Percentiles rank a stretch among this genome's conserved stretches.
phyloP scores from a whole-genome alignment of 179 eudicot species.

The Dionaea muscipula region DNA sequence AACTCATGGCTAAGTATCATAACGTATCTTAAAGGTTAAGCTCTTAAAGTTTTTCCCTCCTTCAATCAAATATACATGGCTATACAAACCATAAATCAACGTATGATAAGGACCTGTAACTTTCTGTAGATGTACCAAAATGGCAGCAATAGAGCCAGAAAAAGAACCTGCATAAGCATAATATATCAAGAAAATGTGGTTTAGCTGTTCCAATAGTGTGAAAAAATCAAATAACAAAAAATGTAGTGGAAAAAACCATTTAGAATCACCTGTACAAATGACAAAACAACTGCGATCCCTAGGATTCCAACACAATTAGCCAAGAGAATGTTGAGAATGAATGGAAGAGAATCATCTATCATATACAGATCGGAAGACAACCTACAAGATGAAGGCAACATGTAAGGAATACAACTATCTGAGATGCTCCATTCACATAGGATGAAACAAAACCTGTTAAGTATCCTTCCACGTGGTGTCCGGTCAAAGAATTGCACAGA shows the following conservation, averaged over 20 bases:
- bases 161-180: constrained; percentile 42
- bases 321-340: constrained; percentile 91
- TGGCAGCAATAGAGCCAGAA: constrained; percentile 67
- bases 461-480: constrained; percentile 87
- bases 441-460: constrained; percentile 48
- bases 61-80: too few species aligned
- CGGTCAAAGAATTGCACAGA: constrained; percentile 74
- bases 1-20: too few species aligned
- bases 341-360: constrained; percentile 93
- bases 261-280: constrained; percentile 65
- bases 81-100: background rate
- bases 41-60: too few species aligned
- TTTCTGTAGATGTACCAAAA: constrained; percentile 84
- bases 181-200: constrained; percentile 1
- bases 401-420: constrained; percentile 7
- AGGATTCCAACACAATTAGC: constrained; percentile 83
- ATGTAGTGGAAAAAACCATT: background rate
- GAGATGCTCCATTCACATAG: background rate
- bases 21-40: too few species aligned
- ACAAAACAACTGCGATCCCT: constrained; percentile 67
- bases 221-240: background rate
- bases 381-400: constrained; percentile 33
- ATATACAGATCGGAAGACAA: constrained; percentile 94
- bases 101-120: constrained; percentile 43
- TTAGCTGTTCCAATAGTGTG: background rate